Evolutionary conservation across 257 asterid genomes (phyloP), one percentile per base, ranked within the genome.

Genomic region (Solanum tarijense): DNA sequence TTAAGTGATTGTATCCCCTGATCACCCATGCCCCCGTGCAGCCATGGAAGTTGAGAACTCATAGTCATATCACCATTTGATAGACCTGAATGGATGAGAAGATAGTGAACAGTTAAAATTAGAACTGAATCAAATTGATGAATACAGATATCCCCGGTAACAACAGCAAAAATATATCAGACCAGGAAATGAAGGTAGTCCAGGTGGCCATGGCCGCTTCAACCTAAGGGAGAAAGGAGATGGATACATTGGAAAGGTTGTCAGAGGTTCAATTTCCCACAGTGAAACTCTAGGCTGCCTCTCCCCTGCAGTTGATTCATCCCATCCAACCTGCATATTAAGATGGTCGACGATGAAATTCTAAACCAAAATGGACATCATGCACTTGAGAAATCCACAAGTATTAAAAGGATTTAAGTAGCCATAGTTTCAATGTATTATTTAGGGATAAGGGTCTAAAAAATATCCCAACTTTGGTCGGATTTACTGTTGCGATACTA

Each of bases 281-380:
- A 96, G 83, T 27, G 99, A 96, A 88, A 94, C 99, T 89, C 99
- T 92, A 6, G 97, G 99, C 89, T 95, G 99, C 92, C 98, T 94
- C 91, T 96, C 99, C 74, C 99, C 98, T 27, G 99, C 98, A 86
- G 99, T 96, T 88, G 99, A 96, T 90, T 96, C 99, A 88, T 96
- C 99, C 99, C 99, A 95, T 46, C 99, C 99, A 58, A 96, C 98
- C 99, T 96, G 93, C 90, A 82, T 74, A 25, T 35, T 74, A 36
- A 46, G 29, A 48, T 43, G 69, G 21, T 20, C 29, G 16, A 79
- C 6, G 9, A 43, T 82, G 52, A 74, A 48, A 48, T 48, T 82
- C 65, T 82, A 48, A 11, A 52, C 86, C 9, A 31, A 82, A 82
- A 35, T 21, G 86, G 85, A 32, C 69, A 10, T 14, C 68, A 82